Evolutionary conservation across 2,329 filamentous ascomycete genomes (phyloP), one percentile per base, ranked within the genome.

Genomic region (Pseudopithomyces chartarum): DNA sequence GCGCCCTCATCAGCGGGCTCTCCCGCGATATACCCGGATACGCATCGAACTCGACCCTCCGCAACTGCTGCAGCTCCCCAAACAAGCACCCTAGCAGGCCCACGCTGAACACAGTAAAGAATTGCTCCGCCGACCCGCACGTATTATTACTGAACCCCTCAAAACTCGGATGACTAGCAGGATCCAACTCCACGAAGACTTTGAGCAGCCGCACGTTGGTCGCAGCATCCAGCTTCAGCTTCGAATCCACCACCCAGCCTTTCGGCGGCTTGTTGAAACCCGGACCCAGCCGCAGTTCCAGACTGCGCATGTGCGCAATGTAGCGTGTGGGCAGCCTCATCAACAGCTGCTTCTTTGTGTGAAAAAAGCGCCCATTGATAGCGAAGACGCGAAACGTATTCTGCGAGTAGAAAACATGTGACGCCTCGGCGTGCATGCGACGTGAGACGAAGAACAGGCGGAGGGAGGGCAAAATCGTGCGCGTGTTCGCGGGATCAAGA

Each of bases 141-240:
- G 83, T 82, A 19, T 49, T 33, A 12, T 57, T 40, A 13, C 88
- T 83, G 65, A 89, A 92, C 0, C 88, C 89, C 53, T 85, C 84
- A 65, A 90, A 91, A 19, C 86, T 78, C 26, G 80, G 81, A 63
- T 89, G 83, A 51, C 86, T 73, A 49, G 77, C 89, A 0, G 90
- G 89, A 66, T 93, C 90, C 60, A 84, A 85, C 72, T 92, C 86
- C 22, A 92, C 85, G 67, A 90, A 90, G 11, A 93, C 83, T 23
- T 82, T 85, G 46, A 93, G 71, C 13, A 79, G 80, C 29, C 82
- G 80, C 19, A 90, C 82, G 46, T 81, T 85, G 55, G 75, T 74
- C 70, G 87, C 89, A 49, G 90, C 86, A 1, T 71, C 63, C 6
- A 93, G 79, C 0, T 89, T 89, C 0, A 92, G 79, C 1, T 82